Evolutionary conservation across 2,329 filamentous ascomycete species (phyloP), one percentile per base, ranked within the genome.

Genomic region (Fusarium veterinarium): DNA sequence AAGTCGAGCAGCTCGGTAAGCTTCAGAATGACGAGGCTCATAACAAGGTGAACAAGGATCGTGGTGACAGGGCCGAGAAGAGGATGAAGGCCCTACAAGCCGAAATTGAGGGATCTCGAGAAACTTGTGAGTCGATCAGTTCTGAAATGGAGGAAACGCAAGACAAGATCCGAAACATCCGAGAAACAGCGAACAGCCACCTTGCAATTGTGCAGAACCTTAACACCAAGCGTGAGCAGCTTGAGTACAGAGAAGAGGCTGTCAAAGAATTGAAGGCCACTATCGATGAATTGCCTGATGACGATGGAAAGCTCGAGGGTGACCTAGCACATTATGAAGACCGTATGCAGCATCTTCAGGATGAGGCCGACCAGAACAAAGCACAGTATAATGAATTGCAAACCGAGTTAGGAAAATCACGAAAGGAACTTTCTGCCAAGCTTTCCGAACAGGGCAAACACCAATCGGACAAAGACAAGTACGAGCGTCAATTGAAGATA

Each of bases 381-480:
- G 80, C 86, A 20, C 88, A 90, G 56, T 95, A 95, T 75, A 84
- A 86, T 64, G 87, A 92, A 30, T 85, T 97, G n/a, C 86, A 90
- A 66, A 79, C 80, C 4, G 83, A 86, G 13, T 79, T 90, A 17
- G 78, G 80, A 4, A 70, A 81, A 8, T 82, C 84, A 12, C 86
- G 88, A 38, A 83, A 79, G 41, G 80, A 85, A 8, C 80, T 89
- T 45, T 87, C 87, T 1, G 74, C 79, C 28, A 90, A 90, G 75
- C 84, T 89, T 41, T 84, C 88, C 2, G 92, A 95, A 75, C 87
- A 90, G 75, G 95, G 95, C 46, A 93, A 92, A 74, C 91, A 92
- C 75, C 90, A 96, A 80, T 95, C 95, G 5, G 92, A 97, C 79
- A 95, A 95, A 83, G 92, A 93, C 69, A 93, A 92, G 76, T 94